These are phyloP conservation scores for Candida freyschussii DNA, from an alignment of 1,139 yeast species.

Conservation along the genomic window DNA sequence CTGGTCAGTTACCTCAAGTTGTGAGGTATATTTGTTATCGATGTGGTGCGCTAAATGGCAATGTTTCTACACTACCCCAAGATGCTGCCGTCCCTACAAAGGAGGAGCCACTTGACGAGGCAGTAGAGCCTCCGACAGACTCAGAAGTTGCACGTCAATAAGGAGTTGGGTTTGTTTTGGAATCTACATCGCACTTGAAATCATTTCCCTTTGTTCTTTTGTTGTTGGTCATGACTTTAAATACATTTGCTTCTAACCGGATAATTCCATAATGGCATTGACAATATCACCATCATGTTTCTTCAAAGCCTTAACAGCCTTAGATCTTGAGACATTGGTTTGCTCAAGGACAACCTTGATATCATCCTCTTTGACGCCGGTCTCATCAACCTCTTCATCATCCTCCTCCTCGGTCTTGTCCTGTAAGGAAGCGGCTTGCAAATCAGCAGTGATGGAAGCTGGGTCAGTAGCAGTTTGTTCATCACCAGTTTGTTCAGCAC, in stretches of 20 bases:
- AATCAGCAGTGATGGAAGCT: constrained; percentile 84
- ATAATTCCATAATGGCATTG: constrained; percentile 89
- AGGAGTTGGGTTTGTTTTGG: too few species aligned
- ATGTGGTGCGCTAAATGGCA: constrained; percentile 57
- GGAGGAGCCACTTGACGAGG: too few species aligned
- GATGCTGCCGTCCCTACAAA: too few species aligned
- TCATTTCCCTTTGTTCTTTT: too few species aligned
- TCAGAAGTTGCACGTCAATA: too few species aligned
- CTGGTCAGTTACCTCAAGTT: constrained; percentile 50
- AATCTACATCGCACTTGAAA: too few species aligned
- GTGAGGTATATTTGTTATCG: constrained; percentile 67
- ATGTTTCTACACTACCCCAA: too few species aligned
- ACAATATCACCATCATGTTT: constrained; percentile 92
- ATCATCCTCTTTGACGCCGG: constrained; percentile 77
- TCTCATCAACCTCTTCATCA: constrained; percentile 67
- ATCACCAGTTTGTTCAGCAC: constrained; percentile 31
- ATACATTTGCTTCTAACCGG: too few species aligned
- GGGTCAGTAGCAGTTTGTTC: constrained; percentile 49
- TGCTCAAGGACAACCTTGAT: constrained; percentile 83
- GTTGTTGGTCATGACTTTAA: too few species aligned
- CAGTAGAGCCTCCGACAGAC: too few species aligned
- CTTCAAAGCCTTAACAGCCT: constrained; percentile 88
- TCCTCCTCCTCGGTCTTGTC: constrained; percentile 38
- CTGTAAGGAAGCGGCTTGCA: constrained; percentile 70
- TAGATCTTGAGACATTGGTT: constrained; percentile 80